Percentiles rank a stretch among this genome's conserved stretches.
Evolutionary conservation across 2,329 filamentous ascomycete species (phyloP).

Genomic region (Stagonosporopsis rhizophila): DNA sequence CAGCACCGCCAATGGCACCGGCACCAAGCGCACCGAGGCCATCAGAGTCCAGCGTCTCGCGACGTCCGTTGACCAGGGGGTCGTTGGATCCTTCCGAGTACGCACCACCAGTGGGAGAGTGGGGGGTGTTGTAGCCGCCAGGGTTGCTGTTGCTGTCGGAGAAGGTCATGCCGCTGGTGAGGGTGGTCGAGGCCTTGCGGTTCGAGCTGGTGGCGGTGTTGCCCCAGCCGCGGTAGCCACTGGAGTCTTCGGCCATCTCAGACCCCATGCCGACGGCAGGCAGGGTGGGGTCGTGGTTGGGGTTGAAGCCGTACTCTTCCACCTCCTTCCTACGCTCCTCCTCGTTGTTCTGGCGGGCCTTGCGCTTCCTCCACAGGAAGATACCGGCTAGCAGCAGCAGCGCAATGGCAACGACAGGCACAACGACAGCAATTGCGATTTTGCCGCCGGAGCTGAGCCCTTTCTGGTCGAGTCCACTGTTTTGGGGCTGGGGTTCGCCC

Average conservation of each 20-base stretch:
- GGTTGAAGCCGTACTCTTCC: conserved; percentile 96
- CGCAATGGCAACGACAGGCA: conserved; percentile 88
- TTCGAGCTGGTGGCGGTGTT: conserved; percentile 72
- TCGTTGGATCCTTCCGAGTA: conserved; percentile 75
- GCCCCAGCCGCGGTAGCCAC: conserved; percentile 95
- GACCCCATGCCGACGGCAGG: conserved; percentile 64
- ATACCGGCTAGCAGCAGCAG: conserved; percentile 77
- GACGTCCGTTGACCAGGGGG: conserved; percentile 61
- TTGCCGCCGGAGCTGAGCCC: conserved; percentile 69
- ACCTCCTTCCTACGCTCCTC: conserved; percentile 94
- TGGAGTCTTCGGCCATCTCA: conserved; percentile 77
- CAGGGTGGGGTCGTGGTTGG: conserved; percentile 90
- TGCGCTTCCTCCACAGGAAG: conserved; percentile 88
- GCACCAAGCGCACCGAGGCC: conserved; percentile 78
- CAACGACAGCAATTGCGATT: conserved; percentile 91
- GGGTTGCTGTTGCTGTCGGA: conserved; percentile 72
- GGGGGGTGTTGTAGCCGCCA: conserved; percentile 58
- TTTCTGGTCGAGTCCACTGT: conserved; percentile 18
- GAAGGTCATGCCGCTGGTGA: conserved; percentile 76
- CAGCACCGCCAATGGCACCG: conserved; percentile 52
- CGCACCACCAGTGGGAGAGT: conserved; percentile 71
- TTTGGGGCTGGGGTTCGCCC: conserved; percentile 19
- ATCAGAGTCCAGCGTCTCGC: conserved; percentile 71
- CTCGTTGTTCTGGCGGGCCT: conserved; percentile 81
- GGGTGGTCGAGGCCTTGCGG: conserved; percentile 86